Conservation (phyloP, 805 yeast species). For the Starmera dryadoides region DNA sequence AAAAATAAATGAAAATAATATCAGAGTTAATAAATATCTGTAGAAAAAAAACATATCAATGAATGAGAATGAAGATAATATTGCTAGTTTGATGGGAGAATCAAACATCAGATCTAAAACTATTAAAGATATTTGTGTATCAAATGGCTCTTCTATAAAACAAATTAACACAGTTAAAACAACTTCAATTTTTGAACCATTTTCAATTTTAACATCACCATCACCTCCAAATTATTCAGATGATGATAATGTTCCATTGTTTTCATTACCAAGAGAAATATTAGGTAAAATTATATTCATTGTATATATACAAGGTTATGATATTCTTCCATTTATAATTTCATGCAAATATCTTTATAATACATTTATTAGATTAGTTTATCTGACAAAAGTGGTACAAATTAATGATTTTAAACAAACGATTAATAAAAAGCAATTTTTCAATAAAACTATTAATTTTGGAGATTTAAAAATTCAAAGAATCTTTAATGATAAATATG, state of each 20-base stretch:
- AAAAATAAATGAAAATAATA: too few relatives aligned
- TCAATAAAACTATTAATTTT: background rate
- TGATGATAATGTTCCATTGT: slow-evolving; percentile 1
- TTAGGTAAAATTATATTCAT: slow-evolving; percentile 5
- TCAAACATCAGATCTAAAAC: too few relatives aligned
- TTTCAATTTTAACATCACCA: too few relatives aligned
- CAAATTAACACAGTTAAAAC: too few relatives aligned
- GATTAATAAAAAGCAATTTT: background rate
- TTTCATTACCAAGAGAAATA: slow-evolving; percentile 12
- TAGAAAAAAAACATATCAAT: too few relatives aligned
- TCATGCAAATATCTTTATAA: slow-evolving; percentile 7
- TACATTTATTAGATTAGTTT: slow-evolving; percentile 6
- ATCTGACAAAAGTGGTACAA: slow-evolving; percentile 5
- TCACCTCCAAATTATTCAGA: too few relatives aligned
- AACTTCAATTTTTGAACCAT: too few relatives aligned
- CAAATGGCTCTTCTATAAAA: too few relatives aligned
- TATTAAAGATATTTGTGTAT: too few relatives aligned
- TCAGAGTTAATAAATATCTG: too few relatives aligned
- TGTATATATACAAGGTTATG: slow-evolving; percentile 1
- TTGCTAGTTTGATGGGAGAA: too few relatives aligned
- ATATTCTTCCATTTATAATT: slow-evolving; percentile 7
- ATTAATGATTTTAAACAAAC: slow-evolving; percentile 3
- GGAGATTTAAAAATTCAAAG: background rate
- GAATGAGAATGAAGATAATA: too few relatives aligned
- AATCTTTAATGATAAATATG: background rate